These are phyloP conservation scores for Parathielavia hyrcaniae DNA, from an alignment of 495 filamentous ascomycete genomes.

Conservation along the genomic window DNA sequence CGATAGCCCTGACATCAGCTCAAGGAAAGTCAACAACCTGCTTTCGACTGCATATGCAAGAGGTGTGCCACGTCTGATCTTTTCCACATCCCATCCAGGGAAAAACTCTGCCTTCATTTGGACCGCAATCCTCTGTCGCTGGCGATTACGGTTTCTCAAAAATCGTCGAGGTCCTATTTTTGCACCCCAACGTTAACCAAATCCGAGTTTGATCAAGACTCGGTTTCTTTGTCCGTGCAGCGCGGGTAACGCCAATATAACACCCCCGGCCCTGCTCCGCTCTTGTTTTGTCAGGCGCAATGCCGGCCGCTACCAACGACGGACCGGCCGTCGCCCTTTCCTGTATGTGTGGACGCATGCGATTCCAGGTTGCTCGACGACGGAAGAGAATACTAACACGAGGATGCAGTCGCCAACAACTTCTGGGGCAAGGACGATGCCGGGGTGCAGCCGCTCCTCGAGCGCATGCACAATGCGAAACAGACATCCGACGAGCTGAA, in stretches of 20 bases:
- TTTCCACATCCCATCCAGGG: not conserved
- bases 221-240: not conserved
- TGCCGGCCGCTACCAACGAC: slow-evolving; percentile 33
- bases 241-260: slow-evolving; percentile 2
- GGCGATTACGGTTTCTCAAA: slow-evolving; percentile 11
- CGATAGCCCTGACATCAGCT: slow-evolving; percentile 5
- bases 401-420: slow-evolving; percentile 79
- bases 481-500: slow-evolving; percentile 91
- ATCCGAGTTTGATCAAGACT: not conserved
- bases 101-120: slow-evolving; percentile 1
- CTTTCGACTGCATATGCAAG: not conserved
- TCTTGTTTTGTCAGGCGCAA: slow-evolving; percentile 21
- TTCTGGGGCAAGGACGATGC: slow-evolving; percentile 99
- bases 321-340: slow-evolving; percentile 45
- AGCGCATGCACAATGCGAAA: slow-evolving; percentile 95
- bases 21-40: slow-evolving; percentile 14
- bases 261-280: slow-evolving; percentile 13
- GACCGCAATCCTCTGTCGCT: slow-evolving; percentile 9
- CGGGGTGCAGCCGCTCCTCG: slow-evolving; percentile 83
- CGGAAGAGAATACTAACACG: not conserved
- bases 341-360: slow-evolving; percentile 26
- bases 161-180: not conserved
- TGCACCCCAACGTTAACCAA: not conserved
- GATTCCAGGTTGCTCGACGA: not conserved
- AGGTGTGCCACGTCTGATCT: slow-evolving; percentile 6